Conservation (phyloP, 352 stramenopile genomes). For the Globisporangium cylindrosporum region DNA sequence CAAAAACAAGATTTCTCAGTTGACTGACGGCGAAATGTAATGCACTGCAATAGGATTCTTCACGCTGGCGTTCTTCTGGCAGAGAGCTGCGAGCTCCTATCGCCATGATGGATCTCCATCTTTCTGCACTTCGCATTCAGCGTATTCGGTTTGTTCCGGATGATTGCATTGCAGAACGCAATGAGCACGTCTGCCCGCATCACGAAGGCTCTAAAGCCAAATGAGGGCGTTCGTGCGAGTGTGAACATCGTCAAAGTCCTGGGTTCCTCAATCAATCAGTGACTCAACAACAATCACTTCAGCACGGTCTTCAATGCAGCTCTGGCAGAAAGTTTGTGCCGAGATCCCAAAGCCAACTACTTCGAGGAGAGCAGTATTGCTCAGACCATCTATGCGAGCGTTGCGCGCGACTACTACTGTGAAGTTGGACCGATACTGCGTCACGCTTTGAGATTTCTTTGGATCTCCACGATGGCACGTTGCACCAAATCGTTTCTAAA, state of each 20-base stretch:
- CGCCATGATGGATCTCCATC: not conserved
- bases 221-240: not conserved
- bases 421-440: not conserved
- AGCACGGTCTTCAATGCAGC: no score
- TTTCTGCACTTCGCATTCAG: not conserved
- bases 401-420: not conserved
- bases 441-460: not conserved
- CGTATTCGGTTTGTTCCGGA: not conserved
- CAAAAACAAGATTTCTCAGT: not conserved
- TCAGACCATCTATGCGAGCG: no score
- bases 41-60: not conserved
- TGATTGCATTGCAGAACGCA: not conserved
- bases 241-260: no score
- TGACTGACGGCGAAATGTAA: not conserved
- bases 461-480: not conserved
- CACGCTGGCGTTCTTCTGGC: not conserved
- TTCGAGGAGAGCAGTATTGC: no score
- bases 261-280: no score
- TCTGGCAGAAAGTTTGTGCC: no score
- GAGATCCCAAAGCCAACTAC: no score
- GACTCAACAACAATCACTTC: no score
- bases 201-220: not conserved
- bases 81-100: not conserved
- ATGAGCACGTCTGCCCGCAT: not conserved
- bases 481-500: not conserved